Base-by-base conservation (phyloP, 1,139 yeast species). In the Lodderomyces margitis region DNA sequence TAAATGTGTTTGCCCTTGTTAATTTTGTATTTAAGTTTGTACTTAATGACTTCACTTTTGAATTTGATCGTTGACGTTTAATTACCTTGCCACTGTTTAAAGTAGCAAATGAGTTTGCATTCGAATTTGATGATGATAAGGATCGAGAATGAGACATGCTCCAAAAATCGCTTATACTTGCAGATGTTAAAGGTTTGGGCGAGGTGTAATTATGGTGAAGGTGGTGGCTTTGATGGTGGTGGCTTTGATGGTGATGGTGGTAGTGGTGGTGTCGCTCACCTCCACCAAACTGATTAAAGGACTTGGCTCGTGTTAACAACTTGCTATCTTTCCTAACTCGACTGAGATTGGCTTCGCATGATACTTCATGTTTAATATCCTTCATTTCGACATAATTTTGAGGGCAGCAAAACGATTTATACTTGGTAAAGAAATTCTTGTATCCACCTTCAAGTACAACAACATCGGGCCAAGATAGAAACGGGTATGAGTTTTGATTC, bases 381-480 rank as follows among this genome's bases (percentile, higher is more conserved):
- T 85, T 82, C 98, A 92, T 92, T 53, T 83, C 94, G 40, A 89
- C 80, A 58, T 92, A 91, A 43, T 78, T 81, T 53, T 78, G 85
- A 2, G 96, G 96, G 46, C 59, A 69, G 58, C 96, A 88, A 38
- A 78, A 67, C 14, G 21, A 19, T 43, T 71, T 67, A 56, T 68
- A 76, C 34, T 64, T 63, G 37, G 81, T 80, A 61, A 72, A 91
- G 57, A 91, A 92, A 33, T 71, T 71, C 56, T 84, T 82, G 68
- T 92, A 92, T 6, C 98, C 98, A 28, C 98, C 98, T 52, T 88
- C 87, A 39, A 92, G 71, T 32, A 92, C 80, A 32, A 87, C 82
- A 38, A 92, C 80, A 64, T 92, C 96, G 1, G 98, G 98, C 57
- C 83, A 92, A 49, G 78, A 78, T 45, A 92, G 70, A 48, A 74